Conservation (phyloP, 768 basidiomycete species). For the Strobilomyces echinocephalus region DNA sequence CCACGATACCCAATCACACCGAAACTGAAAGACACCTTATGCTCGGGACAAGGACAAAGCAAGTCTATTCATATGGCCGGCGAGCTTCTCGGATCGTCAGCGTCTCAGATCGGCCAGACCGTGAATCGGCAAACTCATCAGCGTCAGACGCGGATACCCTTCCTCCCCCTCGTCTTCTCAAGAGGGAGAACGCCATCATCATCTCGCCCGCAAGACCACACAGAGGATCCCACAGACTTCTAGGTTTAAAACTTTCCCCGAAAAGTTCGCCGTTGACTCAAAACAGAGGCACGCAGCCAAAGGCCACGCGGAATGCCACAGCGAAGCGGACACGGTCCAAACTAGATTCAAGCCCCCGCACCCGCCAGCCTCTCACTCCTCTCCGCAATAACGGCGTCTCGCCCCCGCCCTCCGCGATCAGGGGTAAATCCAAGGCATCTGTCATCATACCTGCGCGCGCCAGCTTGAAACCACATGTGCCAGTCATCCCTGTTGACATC, state of each 20-base stretch:
- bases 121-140: conserved; percentile 27
- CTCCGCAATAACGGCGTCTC: conserved; percentile 36
- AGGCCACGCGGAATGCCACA: conserved; percentile 4
- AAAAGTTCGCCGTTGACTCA: conserved; percentile 19
- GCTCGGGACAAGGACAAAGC: conserved; percentile 60
- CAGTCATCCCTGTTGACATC: conserved; percentile 62
- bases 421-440: conserved; percentile 22
- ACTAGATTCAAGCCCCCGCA: conserved; percentile 14
- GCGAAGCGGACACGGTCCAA: conserved; percentile 15
- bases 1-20: background rate
- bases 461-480: conserved; percentile 39
- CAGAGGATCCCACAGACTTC: conserved; percentile 9
- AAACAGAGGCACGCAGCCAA: conserved; percentile 24
- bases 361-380: conserved; percentile 39
- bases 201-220: conserved; percentile 21
- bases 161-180: conserved; percentile 6
- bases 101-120: conserved; percentile 33
- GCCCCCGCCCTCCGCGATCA: conserved; percentile 26
- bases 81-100: conserved; percentile 58
- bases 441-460: conserved; percentile 13
- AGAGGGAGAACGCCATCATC: conserved; percentile 22
- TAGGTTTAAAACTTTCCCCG: conserved; percentile 16
- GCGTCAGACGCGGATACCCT: conserved; percentile 36
- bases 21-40: conserved; percentile 30
- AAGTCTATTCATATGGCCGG: conserved; percentile 62